Base-by-base conservation (phyloP, 2,329 filamentous ascomycete genomes). In the Metarhizium album region DNA sequence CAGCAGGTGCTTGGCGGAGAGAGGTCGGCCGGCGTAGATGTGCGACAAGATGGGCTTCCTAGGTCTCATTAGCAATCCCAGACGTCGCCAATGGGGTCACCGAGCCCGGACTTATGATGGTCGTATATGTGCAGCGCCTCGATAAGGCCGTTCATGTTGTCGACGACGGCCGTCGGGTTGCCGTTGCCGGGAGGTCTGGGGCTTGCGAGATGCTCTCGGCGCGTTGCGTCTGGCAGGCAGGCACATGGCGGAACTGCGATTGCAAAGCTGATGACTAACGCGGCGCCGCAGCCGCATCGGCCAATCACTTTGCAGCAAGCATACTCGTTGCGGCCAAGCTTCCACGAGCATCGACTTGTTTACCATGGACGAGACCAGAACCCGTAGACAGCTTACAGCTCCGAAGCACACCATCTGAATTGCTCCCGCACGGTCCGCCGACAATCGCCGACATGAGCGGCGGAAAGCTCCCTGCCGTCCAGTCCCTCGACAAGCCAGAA, bases 61-160 rank as follows among this genome's bases (percentile, higher is more conserved):
- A 58, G 40, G 47, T 23, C n/a, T n/a, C 37, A 55, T 60, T 51
- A 67, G 65, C 59, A 45, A 13, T 22, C 47, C 37, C 46, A 31
- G 35, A 42, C 24, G 16, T 49, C 52, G 54, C 23, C 33, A 22
- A 18, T 11, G 4, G 14, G 29, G 35, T n/a, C 20, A 43, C 13
- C 35, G 16, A 18, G 47, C 18, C 48, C 78, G 63, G 73, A 95
- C 90, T 90, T 89, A 71, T 90, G 83, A 74, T 96, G 90, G 79
- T 97, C 90, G 70, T 87, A 96, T 67, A 98, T 90, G 74, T 97
- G 91, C 63, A 98, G 77, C 66, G 91, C 93, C 75, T 97, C 91
- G 64, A 98, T 87, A 65, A 87, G 82, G 72, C 88, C 83, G 73
- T 80, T 87, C 86, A 90, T 91, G 66, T 69, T 83, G 67, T 64